Evolutionary conservation across 2,329 filamentous ascomycete genomes (phyloP), one percentile per base, ranked within the genome.

Genomic region (Trichoderma sp.): DNA sequence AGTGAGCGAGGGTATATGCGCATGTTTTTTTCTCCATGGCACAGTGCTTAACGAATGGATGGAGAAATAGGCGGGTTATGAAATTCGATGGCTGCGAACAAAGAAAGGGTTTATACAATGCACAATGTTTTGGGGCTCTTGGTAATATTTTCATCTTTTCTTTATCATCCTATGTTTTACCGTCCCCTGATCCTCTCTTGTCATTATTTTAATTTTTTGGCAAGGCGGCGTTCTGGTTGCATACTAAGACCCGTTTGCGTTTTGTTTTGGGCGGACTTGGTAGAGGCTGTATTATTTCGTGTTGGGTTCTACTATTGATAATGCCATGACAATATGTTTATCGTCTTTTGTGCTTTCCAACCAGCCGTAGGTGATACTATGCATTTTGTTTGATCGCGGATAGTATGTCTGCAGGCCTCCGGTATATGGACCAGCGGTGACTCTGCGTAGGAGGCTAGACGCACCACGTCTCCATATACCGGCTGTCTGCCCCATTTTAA

Each of bases 201-300:
- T 56, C 65, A 47, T 37, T n/a, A n/a, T n/a, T 43, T 40, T 0
- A 40, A 19, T 40, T 19, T 56, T 53, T 10, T 10, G 65, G 69
- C 65, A 70, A 64, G 70, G 63, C 60, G 73, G 76, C 73, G 76
- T 75, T 78, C 62, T 69, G 69, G 73, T 72, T 75, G 73, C 71
- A 73, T 73, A 72, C 70, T 71, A 69, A 69, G 64, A 69, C 72
- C 72, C 27, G 52, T 72, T 43, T 71, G 72, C 70, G 72, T 71
- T 74, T 75, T 75, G 71, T 73, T 73, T 43, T 75, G 75, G 73
- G 75, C 72, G 74, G 71, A 70, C 68, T 62, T 59, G 57, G 69
- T 68, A 70, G 69, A 68, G 67, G 58, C 59, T 71, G 35, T 69
- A 66, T 68, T 69, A 61, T 65, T 65, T 68, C 4, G 57, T 35